phyloP scores from a whole-genome alignment of 164 flowering plant genomes.

The Sedum album region DNA sequence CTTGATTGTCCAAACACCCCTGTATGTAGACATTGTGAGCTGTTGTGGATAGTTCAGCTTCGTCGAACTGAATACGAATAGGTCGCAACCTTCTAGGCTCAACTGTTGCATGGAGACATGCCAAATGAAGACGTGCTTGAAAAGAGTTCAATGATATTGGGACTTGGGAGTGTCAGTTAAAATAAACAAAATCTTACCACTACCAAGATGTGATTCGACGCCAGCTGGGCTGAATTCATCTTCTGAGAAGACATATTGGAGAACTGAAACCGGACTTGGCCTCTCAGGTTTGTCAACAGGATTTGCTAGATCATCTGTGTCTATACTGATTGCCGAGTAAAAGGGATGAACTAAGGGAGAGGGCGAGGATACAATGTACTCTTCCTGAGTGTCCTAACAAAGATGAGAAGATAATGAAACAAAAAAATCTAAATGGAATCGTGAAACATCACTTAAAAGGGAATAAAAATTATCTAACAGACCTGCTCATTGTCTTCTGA shows the following conservation, averaged over 20 bases:
- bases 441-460: background rate
- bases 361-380: conserved; percentile 20
- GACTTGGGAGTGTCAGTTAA: background rate
- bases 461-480: background rate
- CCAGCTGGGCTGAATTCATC: conserved; percentile 56
- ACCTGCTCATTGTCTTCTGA: conserved; percentile 27
- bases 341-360: conserved; percentile 27
- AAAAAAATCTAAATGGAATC: background rate
- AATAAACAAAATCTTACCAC: conserved; percentile 18
- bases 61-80: conserved; percentile 51
- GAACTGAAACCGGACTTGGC: conserved; percentile 87
- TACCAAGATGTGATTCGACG: conserved; percentile 29
- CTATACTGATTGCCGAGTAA: conserved; percentile 13
- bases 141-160: background rate
- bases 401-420: background rate
- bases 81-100: conserved; percentile 40
- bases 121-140: background rate
- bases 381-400: conserved; percentile 19
- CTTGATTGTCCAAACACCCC: conserved; percentile 28
- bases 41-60: conserved; percentile 20
- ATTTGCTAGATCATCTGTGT: conserved; percentile 26
- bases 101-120: conserved; percentile 25
- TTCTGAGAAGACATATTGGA: conserved; percentile 57
- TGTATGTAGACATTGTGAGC: conserved; percentile 17
- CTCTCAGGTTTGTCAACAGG: conserved; percentile 33